Percentiles rank a stretch among this genome's conserved stretches.
phyloP scores from a whole-genome alignment of 441 rosid genomes.

The Corymbia citriodora region DNA sequence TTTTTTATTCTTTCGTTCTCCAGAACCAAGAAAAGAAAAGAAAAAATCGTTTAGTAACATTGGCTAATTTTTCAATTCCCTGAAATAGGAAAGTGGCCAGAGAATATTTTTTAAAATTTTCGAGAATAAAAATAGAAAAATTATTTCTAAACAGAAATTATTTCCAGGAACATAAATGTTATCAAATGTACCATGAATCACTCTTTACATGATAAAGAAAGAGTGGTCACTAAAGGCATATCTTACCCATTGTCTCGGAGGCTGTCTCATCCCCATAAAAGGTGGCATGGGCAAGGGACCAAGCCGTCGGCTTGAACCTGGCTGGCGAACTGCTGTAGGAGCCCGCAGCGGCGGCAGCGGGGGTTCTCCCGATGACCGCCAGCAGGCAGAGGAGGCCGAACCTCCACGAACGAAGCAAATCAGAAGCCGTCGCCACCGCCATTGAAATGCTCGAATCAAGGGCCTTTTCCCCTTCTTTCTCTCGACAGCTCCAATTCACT shows the following conservation, averaged over 20 bases:
- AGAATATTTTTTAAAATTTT: too few relatives aligned
- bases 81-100: too few relatives aligned
- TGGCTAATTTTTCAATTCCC: too few relatives aligned
- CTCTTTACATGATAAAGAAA: neutral
- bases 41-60: too few relatives aligned
- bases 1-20: too few relatives aligned
- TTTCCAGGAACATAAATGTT: too few relatives aligned
- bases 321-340: neutral
- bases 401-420: neutral
- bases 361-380: neutral
- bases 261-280: neutral
- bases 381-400: neutral
- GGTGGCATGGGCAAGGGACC: neutral
- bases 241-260: neutral
- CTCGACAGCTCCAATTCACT: neutral
- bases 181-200: too few relatives aligned
- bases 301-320: neutral
- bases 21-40: too few relatives aligned
- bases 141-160: too few relatives aligned
- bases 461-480: neutral
- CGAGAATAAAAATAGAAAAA: too few relatives aligned
- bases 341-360: neutral
- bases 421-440: neutral
- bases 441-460: neutral
- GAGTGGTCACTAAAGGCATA: neutral